Conservation (phyloP, 306 rosid species). For the Cyclanthera cordifolia region DNA sequence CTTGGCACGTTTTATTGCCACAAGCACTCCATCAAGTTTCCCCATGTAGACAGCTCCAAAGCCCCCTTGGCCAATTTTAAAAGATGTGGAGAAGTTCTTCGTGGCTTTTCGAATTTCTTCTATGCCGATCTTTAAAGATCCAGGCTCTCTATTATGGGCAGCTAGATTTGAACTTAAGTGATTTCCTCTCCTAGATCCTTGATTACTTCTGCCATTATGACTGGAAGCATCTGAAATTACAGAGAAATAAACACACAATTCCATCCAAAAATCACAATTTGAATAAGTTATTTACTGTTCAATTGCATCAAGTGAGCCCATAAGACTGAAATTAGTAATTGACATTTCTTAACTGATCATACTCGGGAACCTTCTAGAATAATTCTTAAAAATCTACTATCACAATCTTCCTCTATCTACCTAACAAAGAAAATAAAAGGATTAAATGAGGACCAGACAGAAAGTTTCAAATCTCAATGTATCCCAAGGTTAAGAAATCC, state of each 20-base stretch:
- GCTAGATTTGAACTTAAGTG: constrained; percentile 23
- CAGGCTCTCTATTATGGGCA: constrained; percentile 38
- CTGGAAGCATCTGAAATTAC: constrained; percentile 40
- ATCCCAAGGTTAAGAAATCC: neutral
- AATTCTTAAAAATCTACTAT: neutral
- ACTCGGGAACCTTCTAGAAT: neutral
- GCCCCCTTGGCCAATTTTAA: constrained; percentile 93
- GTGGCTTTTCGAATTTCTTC: constrained; percentile 65
- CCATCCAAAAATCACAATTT: constrained; percentile 10
- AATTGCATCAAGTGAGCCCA: neutral
- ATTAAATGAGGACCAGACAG: neutral
- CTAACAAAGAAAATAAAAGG: neutral
- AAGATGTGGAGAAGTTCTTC: constrained; percentile 65
- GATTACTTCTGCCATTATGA: constrained; percentile 33
- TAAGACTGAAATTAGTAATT: neutral
- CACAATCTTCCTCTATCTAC: neutral
- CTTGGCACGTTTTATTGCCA: constrained; percentile 89
- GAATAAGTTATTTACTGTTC: neutral
- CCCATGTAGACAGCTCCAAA: constrained; percentile 85
- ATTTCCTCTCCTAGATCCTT: constrained; percentile 29
- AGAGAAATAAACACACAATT: constrained; percentile 12
- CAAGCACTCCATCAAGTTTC: constrained; percentile 58
- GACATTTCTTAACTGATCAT: neutral
- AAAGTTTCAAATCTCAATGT: neutral
- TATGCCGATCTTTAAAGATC: constrained; percentile 44